These are phyloP conservation scores for Colletotrichum shisoi DNA, from an alignment of 2,329 filamentous ascomycete species.

Conservation along the genomic window DNA sequence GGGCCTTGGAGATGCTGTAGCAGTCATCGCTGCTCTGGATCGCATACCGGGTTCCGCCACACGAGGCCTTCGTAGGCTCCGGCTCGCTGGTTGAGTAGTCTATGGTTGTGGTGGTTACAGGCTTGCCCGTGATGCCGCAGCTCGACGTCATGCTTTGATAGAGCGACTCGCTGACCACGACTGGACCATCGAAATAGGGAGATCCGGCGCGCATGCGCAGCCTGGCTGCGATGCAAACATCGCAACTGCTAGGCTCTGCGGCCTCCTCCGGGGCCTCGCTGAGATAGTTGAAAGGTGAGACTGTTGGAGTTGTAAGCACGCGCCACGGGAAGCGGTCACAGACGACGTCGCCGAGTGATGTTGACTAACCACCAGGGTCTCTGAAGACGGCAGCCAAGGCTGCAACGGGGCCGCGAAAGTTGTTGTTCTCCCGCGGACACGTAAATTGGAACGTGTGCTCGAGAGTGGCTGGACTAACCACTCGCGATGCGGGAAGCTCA, in stretches of 20 bases:
- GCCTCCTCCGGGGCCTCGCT: constrained; percentile 29
- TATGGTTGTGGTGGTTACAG: constrained; percentile 30
- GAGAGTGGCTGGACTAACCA: constrained; percentile 35
- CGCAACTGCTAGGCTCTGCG: constrained; percentile 34
- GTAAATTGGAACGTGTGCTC: constrained; percentile 32
- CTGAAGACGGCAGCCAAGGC: constrained; percentile 34
- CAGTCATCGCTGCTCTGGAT: constrained; percentile 40
- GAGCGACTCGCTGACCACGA: constrained; percentile 39
- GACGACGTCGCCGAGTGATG: too few relatives aligned
- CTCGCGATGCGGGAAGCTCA: constrained; percentile 32
- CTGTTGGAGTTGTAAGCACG: background rate
- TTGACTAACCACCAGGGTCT: constrained; percentile 32
- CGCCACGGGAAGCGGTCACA: too few relatives aligned
- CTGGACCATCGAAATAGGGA: constrained; percentile 42
- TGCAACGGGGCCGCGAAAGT: constrained; percentile 38
- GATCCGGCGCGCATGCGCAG: constrained; percentile 41
- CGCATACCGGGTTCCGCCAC: constrained; percentile 38
- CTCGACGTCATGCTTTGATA: constrained; percentile 42
- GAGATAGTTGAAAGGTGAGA: constrained; percentile 39
- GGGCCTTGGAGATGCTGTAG: constrained; percentile 39
- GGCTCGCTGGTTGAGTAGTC: constrained; percentile 36
- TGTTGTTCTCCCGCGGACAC: constrained; percentile 38
- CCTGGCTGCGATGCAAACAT: constrained; percentile 39
- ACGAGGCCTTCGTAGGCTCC: constrained; percentile 31
- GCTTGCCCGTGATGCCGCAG: constrained; percentile 40